These are phyloP conservation scores for Punica granatum DNA, from an alignment of 345 rosid genomes.

Conservation along the genomic window DNA sequence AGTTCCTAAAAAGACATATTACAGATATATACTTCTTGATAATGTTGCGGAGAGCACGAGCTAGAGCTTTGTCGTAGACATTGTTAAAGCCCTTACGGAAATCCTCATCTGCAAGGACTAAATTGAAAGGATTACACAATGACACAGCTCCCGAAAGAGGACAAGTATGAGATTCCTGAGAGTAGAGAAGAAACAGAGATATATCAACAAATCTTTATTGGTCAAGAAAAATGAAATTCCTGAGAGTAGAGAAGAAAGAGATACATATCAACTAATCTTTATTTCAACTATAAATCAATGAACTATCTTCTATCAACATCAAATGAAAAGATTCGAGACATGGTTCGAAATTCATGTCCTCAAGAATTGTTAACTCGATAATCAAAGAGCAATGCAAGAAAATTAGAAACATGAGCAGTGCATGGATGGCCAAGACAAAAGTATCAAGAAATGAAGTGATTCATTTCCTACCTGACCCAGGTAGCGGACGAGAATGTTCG, in stretches of 20 bases:
- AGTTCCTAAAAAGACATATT: conserved; percentile 4
- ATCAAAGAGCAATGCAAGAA: not conserved
- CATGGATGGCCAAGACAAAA: not conserved
- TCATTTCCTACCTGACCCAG: conserved; percentile 51
- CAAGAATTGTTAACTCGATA: not conserved
- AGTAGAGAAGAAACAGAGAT: not conserved
- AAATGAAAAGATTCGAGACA: not conserved
- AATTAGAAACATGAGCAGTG: no score
- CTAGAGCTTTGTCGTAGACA: conserved; percentile 73
- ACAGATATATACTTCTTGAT: conserved; percentile 46
- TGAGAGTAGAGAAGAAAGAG: conserved; percentile 16
- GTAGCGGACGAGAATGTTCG: conserved; percentile 84
- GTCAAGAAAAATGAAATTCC: conserved; percentile 75
- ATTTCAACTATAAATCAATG: not conserved
- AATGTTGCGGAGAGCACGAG: conserved; percentile 55
- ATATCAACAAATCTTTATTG: not conserved
- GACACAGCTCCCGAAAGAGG: conserved; percentile 77
- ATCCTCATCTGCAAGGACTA: conserved; percentile 85
- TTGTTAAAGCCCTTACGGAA: conserved; percentile 87
- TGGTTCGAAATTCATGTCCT: not conserved
- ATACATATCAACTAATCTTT: not conserved
- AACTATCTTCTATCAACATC: not conserved
- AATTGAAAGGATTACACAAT: conserved; percentile 89
- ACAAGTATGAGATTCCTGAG: conserved; percentile 62
- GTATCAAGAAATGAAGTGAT: not conserved